Base-by-base conservation (phyloP, 768 basidiomycete genomes). In the Leccinum subgranulosum region DNA sequence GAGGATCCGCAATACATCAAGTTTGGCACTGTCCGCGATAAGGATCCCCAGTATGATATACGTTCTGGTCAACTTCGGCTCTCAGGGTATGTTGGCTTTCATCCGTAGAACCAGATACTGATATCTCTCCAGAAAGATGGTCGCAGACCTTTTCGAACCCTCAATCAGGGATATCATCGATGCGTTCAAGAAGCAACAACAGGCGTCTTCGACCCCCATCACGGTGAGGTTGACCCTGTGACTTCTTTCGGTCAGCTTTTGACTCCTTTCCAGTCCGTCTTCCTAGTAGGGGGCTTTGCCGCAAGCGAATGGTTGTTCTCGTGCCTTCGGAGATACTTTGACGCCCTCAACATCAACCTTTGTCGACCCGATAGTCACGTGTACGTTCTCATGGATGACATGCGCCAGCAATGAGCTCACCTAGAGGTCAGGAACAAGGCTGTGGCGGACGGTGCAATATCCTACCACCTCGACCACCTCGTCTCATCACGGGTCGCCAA, bases 231-330 rank as follows among this genome's bases (percentile, higher is more conserved):
- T 9, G 5, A 4, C 11, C 9, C 27, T 12, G 14, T 33, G 28
- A 11, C 28, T 53, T 46, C 3, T 10, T 2, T 7, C 11, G 17
- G 21, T 54, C 28, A 31, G 17, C 7, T 15, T 31, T 12, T 54
- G 56, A 54, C 15, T 1, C 39, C 0, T 19, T 51, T 10, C 19
- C 45, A 74, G 73, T 69, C 72, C 11, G 73, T 81, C 23, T 76
- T 83, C 53, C 75, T 86, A 1, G 81, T 84, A 3, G 82, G 83
- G 7, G 82, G 81, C 0, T 83, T 83, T 65, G 77, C 78, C 10
- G 78, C 80, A 1, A 82, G 76, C 56, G 76, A 79, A 46, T 82
- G 76, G 74, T 65, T 84, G 17, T 82, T 78, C 58, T 59, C 68
- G 2, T 70, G 73, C 48, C 75, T 85, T 2, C 75, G 75, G 41